Evolutionary conservation across 1,284 basidiomycete genomes (phyloP), one percentile per base, ranked within the genome.

Genomic region (Sanghuangporus weigelae): DNA sequence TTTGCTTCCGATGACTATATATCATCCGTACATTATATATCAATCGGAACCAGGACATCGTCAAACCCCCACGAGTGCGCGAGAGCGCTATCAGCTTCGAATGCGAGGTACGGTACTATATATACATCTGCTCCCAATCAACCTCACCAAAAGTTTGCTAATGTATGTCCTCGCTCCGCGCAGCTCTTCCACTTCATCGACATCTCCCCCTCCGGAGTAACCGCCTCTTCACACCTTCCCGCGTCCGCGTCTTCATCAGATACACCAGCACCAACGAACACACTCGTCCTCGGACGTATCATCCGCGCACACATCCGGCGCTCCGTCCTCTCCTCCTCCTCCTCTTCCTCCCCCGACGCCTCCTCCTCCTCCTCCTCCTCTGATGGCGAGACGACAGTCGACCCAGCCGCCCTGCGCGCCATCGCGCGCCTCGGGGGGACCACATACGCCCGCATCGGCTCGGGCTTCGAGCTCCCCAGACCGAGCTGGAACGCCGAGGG

Each of bases 11-110:
- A n/a, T n/a, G n/a, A n/a, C n/a, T n/a, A n/a, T n/a, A n/a, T n/a
- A n/a, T n/a, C n/a, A n/a, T n/a, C n/a, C n/a, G n/a, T n/a, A n/a
- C n/a, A n/a, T n/a, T n/a, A n/a, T n/a, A n/a, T n/a, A n/a, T n/a
- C n/a, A n/a, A n/a, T n/a, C n/a, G n/a, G n/a, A n/a, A n/a, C n/a
- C 2, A 81, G 80, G 73, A 70, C 40, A 71, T 77, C 49, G 82
- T 92, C 58, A 83, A 83, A 69, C 84, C 87, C 2, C 78, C 88
- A 16, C 79, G 87, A 62, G 88, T 92, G 2, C 82, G 79, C 65
- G 90, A 93, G 74, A 86, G 87, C 66, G 83, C 84, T 2, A 82
- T 91, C 64, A 82, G 83, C 60, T 80, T 92, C 74, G 91, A 92
- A 76, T 92, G 89, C 77, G 80, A 82, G 77, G 84, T 84, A 44